Evolutionary conservation across 1,284 basidiomycete genomes (phyloP), one percentile per base, ranked within the genome.

Genomic region (Sporisorium graminicola): DNA sequence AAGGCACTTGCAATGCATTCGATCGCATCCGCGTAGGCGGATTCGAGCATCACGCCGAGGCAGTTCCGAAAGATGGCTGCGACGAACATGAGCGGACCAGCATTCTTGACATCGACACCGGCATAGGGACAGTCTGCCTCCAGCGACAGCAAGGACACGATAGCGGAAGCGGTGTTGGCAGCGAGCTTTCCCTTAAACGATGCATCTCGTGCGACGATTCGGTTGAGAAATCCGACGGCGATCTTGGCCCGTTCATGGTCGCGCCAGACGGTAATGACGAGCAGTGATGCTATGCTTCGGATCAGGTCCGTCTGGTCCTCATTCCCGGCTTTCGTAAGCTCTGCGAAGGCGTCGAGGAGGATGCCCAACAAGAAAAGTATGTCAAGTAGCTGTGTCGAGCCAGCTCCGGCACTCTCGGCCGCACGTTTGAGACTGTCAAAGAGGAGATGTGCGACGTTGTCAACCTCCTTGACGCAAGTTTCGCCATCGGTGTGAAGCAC

Each of bases 361-460:
- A 72, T 56, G 5, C 63, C 69, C 7, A 66, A 27, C 31, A 72
- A 20, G 4, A 37, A 43, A 2, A 66, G n/a, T 13, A 57, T n/a
- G 16, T 51, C n/a, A 3, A 26, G 0, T 18, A 46, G 46, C 40
- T 49, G 12, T 16, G 35, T 4, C 10, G 20, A 24, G 13, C 10
- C 24, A 3, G 27, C 27, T 3, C 7, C 5, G 9, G 46, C 35
- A 4, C 5, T 14, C 16, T 26, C 33, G 4, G 27, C 24, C 26
- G 68, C 58, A 5, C 37, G 14, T 31, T 57, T 50, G 20, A 71
- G 58, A 33, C 58, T 58, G 2, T 49, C 58, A 20, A 65, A 5
- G 12, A 71, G 54, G 33, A 26, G 27, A n/a, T 33, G 20, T 5
- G 55, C 43, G 18, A 40, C 35, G 8, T 22, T 20, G 16, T 9